These are phyloP conservation scores for Entophlyctis luteolus DNA, from an alignment of 192 early-diverging fungal species.

Conservation along the genomic window DNA sequence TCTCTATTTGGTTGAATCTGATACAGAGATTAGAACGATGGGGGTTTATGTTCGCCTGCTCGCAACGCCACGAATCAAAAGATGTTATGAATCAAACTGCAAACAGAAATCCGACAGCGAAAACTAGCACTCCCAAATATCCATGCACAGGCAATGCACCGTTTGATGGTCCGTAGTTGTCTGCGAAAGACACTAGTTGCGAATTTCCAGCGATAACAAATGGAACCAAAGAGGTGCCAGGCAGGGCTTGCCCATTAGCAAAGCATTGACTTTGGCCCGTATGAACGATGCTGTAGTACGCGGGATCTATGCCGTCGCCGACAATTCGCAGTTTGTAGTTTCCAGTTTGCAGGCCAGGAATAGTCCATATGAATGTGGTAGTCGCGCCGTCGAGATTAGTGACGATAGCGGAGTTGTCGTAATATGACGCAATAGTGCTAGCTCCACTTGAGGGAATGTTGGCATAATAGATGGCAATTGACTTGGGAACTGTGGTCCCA, in stretches of 20 bases:
- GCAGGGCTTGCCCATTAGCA: background rate
- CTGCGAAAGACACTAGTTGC: background rate
- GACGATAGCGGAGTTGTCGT: slow-evolving; percentile 1
- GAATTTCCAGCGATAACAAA: slow-evolving; percentile 12
- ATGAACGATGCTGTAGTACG: background rate
- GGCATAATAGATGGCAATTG: slow-evolving; percentile 12
- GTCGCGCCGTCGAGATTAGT: background rate
- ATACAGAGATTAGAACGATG: too few species aligned
- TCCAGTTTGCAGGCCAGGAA: background rate
- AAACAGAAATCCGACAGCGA: too few species aligned
- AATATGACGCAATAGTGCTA: background rate
- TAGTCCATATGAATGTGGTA: background rate
- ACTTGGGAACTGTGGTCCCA: background rate
- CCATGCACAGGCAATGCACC: too few species aligned
- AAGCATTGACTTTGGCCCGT: slow-evolving; percentile 12
- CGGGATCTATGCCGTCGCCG: slow-evolving; percentile 9
- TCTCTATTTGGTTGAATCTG: too few species aligned
- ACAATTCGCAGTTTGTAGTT: slow-evolving; percentile 13
- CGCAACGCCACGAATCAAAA: too few species aligned
- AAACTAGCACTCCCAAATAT: too few species aligned
- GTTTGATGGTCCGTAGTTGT: background rate
- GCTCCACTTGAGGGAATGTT: background rate
- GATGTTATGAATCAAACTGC: too few species aligned
- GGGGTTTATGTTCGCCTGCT: too few species aligned
- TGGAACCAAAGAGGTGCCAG: background rate